phyloP scores from a whole-genome alignment of 2,329 filamentous ascomycete species.

The Apiospora sp. region DNA sequence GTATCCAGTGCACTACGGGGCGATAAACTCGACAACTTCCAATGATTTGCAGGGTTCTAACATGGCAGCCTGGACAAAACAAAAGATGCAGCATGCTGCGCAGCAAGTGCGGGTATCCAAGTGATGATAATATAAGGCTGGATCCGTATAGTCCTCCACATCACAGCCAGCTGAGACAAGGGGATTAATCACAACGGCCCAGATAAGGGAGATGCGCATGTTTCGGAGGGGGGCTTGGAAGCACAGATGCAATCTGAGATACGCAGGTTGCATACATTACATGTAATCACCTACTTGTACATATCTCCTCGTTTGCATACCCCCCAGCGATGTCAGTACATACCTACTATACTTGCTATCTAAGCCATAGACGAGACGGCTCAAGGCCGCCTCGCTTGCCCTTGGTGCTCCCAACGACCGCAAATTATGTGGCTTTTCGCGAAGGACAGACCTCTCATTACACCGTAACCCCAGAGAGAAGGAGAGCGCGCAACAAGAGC shows the following conservation, averaged over 20 bases:
- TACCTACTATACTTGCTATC: neutral
- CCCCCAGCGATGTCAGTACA: neutral
- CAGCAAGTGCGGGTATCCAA: neutral
- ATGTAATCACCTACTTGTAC: neutral
- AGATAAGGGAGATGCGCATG: constrained; percentile 2
- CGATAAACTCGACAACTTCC: neutral
- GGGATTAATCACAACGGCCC: neutral
- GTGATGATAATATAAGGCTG: constrained; percentile 4
- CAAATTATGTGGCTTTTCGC: neutral
- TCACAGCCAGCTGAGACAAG: constrained; percentile 3
- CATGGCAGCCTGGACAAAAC: neutral
- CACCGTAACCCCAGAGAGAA: neutral
- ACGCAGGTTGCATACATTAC: constrained; percentile 1
- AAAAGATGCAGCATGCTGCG: neutral
- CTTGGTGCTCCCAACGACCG: neutral
- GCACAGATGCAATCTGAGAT: neutral
- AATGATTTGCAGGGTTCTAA: neutral
- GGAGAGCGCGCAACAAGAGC: neutral
- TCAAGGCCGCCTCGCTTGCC: neutral
- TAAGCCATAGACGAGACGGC: neutral
- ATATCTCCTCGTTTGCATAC: neutral
- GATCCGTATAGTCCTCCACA: constrained; percentile 6
- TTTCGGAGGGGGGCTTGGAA: neutral
- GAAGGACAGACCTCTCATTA: neutral
- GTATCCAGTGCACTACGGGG: neutral